phyloP scores from a whole-genome alignment of 2,329 filamentous ascomycete species.

The Juglanconis oblonga region DNA sequence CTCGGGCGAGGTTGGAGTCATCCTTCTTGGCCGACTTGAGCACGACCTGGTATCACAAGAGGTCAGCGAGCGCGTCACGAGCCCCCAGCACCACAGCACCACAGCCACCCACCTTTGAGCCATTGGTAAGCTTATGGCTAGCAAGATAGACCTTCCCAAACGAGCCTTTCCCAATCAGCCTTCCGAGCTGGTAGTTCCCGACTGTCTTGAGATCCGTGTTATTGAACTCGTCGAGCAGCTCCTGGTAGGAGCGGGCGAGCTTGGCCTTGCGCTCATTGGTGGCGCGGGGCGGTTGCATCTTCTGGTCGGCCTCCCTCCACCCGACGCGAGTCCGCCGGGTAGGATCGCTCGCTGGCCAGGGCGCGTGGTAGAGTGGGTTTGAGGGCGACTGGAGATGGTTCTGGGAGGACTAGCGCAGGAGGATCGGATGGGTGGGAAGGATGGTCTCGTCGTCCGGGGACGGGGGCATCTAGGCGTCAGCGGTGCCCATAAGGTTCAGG shows the following conservation, averaged over 20 bases:
- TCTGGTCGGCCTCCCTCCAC: neutral
- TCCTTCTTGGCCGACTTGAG: slow-evolving; percentile 97
- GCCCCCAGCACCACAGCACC: too few relatives aligned
- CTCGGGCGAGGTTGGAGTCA: slow-evolving; percentile 90
- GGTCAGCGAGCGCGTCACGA: neutral
- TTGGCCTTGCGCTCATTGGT: slow-evolving; percentile 34
- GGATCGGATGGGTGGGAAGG: neutral
- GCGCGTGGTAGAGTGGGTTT: neutral
- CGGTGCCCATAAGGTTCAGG: neutral
- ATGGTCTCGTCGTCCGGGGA: neutral
- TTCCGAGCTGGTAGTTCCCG: slow-evolving; percentile 90
- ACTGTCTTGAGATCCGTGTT: slow-evolving; percentile 87
- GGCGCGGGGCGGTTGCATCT: slow-evolving; percentile 16
- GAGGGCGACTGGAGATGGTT: neutral
- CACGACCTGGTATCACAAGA: slow-evolving; percentile 65
- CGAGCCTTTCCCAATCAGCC: slow-evolving; percentile 92
- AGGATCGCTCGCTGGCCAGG: neutral
- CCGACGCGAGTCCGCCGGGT: neutral
- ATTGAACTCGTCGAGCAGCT: slow-evolving; percentile 92
- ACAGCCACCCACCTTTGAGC: slow-evolving; percentile 71
- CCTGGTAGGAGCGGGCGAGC: slow-evolving; percentile 96
- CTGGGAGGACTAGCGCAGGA: neutral
- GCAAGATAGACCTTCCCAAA: slow-evolving; percentile 98
- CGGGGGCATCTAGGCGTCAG: neutral
- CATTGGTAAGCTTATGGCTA: slow-evolving; percentile 95